Evolutionary conservation across 2,329 filamentous ascomycete species (phyloP).

Genomic region (Pseudomassariella vexata): DNA sequence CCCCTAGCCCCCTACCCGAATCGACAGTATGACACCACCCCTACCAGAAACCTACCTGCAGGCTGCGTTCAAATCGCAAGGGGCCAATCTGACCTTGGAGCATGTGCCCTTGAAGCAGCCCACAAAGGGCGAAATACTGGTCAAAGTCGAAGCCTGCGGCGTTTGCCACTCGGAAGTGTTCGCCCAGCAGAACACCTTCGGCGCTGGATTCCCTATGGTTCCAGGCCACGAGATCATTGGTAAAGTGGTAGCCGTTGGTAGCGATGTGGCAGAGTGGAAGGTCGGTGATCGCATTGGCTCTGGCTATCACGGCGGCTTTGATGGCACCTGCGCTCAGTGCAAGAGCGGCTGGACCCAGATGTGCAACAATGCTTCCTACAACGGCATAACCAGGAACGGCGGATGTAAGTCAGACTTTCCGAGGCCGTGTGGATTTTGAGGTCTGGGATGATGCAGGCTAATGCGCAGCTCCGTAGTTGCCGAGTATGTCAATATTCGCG

Average conservation of each 20-base stretch:
- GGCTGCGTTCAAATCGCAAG: conserved; percentile 45
- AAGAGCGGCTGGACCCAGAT: conserved; percentile 49
- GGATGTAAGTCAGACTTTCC: conserved; percentile 38
- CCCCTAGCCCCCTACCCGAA: no score
- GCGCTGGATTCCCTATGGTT: conserved; percentile 30
- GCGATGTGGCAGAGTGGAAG: conserved; percentile 46
- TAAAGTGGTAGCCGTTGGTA: conserved; percentile 46
- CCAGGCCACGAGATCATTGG: conserved; percentile 62
- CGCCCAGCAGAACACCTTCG: conserved; percentile 26
- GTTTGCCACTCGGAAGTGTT: conserved; percentile 50
- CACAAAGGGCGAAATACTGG: conserved; percentile 43
- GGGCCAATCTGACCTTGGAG: conserved; percentile 43
- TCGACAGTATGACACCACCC: no score
- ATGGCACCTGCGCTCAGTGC: conserved; percentile 47
- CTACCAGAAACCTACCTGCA: conserved; percentile 53
- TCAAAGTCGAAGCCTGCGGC: conserved; percentile 58
- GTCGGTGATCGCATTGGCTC: conserved; percentile 45
- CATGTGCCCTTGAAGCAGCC: conserved; percentile 44
- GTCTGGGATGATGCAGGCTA: no score
- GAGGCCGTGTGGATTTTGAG: no score
- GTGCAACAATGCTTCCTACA: conserved; percentile 51
- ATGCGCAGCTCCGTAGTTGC: conserved; percentile 31
- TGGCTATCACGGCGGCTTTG: conserved; percentile 49
- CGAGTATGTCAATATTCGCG: conserved; percentile 49
- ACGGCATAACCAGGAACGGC: conserved; percentile 48